These are phyloP conservation scores for Thozetella sp. DNA, from an alignment of 495 filamentous ascomycete genomes.

Conservation along the genomic window DNA sequence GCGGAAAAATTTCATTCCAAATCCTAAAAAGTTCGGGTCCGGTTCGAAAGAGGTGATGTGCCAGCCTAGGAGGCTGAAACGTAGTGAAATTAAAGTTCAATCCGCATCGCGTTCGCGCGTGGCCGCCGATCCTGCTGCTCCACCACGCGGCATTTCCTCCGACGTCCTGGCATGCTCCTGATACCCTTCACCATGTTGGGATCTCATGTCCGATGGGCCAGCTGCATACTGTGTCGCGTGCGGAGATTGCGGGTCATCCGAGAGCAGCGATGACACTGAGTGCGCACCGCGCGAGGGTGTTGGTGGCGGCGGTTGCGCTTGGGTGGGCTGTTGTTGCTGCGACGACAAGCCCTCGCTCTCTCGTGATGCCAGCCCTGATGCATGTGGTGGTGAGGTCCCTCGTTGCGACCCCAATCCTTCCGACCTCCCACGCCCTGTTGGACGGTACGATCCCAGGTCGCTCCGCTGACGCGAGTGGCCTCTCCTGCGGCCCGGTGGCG, in stretches of 20 bases:
- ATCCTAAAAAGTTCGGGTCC: constrained; percentile 12
- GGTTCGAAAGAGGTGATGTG: constrained; percentile 1
- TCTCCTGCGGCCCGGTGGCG: constrained; percentile 59
- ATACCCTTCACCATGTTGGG: constrained; percentile 19
- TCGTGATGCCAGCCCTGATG: constrained; percentile 10
- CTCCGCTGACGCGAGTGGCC: constrained; percentile 73
- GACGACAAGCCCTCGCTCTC: not conserved
- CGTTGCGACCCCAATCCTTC: constrained; percentile 35
- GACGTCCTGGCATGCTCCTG: constrained; percentile 20
- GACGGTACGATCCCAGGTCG: constrained; percentile 57
- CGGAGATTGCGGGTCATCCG: not conserved
- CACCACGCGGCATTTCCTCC: constrained; percentile 28
- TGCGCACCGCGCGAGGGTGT: not conserved
- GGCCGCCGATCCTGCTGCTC: constrained; percentile 32
- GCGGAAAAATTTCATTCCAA: constrained; percentile 7
- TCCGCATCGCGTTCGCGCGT: constrained; percentile 32
- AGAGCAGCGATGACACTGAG: constrained; percentile 3
- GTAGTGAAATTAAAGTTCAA: constrained; percentile 39
- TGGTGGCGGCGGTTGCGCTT: not conserved
- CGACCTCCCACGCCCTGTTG: constrained; percentile 33
- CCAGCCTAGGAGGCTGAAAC: constrained; percentile 30
- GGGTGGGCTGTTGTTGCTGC: constrained; percentile 5
- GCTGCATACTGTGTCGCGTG: not conserved
- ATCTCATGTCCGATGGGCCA: constrained; percentile 1
- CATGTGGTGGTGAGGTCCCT: constrained; percentile 39